These are phyloP conservation scores for Mycena vulgaris DNA, from an alignment of 768 basidiomycete genomes.

Conservation along the genomic window DNA sequence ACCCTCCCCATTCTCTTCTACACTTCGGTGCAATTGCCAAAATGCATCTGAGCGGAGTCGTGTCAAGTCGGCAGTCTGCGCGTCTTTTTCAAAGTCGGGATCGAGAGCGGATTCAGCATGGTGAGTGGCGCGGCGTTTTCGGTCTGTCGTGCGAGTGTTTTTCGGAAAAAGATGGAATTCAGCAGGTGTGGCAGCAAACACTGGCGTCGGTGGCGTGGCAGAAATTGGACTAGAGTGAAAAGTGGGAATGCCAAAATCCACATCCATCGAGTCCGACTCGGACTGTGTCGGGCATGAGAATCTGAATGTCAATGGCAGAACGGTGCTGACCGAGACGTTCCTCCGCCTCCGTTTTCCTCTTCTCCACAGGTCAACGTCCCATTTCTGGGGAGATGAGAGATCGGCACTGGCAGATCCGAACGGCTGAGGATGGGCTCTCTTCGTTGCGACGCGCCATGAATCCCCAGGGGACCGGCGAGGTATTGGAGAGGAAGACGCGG, in stretches of 20 bases:
- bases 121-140: slow-evolving; percentile 38
- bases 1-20: slow-evolving; percentile 76
- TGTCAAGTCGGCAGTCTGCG: slow-evolving; percentile 49
- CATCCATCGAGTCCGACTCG: slow-evolving; percentile 35
- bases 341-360: slow-evolving; percentile 69
- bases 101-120: slow-evolving; percentile 43
- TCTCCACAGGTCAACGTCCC: slow-evolving; percentile 69
- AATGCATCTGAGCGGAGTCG: slow-evolving; percentile 75
- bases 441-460: slow-evolving; percentile 61
- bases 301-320: slow-evolving; percentile 19
- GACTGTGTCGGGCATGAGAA: slow-evolving; percentile 22
- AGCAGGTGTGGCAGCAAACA: slow-evolving; percentile 64
- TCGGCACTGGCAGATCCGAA: slow-evolving; percentile 46
- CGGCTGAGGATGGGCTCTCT: slow-evolving; percentile 62
- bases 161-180: slow-evolving; percentile 64
- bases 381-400: slow-evolving; percentile 57
- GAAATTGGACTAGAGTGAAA: slow-evolving; percentile 47
- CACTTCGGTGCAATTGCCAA: slow-evolving; percentile 73
- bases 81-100: slow-evolving; percentile 31
- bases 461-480: slow-evolving; percentile 53
- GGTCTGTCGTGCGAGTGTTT: slow-evolving; percentile 32
- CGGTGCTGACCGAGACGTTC: slow-evolving; percentile 60
- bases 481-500: slow-evolving; percentile 58
- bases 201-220: slow-evolving; percentile 45
- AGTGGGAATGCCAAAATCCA: slow-evolving; percentile 39